Base-by-base conservation (phyloP, 345 rosid species). In the Eucalyptus regnans region DNA sequence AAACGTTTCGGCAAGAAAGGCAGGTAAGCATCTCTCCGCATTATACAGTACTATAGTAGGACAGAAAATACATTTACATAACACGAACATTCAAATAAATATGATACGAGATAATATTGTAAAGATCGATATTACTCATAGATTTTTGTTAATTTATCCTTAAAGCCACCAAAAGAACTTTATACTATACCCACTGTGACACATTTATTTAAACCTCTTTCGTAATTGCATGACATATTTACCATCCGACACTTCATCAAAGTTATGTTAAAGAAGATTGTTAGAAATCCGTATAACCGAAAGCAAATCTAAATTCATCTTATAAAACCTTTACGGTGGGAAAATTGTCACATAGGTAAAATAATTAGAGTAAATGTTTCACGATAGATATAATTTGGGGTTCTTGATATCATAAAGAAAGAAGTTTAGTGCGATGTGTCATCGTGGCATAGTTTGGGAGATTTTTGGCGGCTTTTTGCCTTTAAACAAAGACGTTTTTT, bases 361-460 rank as follows among this genome's bases (percentile, higher is more conserved):
- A 56, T 23, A 9, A 9, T 23, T 2, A 56, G 12, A 29, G 3
- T 22, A 56, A 56, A 56, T 56, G 5, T 23, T 13, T 56, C 3
- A 9, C 0, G 29, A 0, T 23, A 8, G 29, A 23, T 3, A 56
- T 56, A 56, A 0, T 4, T 9, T 56, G 3, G 12, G 29, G 27
- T 22, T 56, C 12, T 56, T 23, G 29, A 56, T 23, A 25, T 56
- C 1, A 9, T 0, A 23, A 56, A 56, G 12, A 56, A 25, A 56
- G 2, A 23, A 56, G 29, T 56, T 56, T 1, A 2, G 1, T 3
- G 6, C 1, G 1, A 56, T 2, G 3, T 56, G 25, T 18, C 4
- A 7, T 2, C 2, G 25, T 52, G 58, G 1, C 4, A 7, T 5
- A 11, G 31, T 25, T 60, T 1, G 14, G 7, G 25, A 52, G 10